These are phyloP conservation scores for Lepiota brunneoincarnata DNA, from an alignment of 768 basidiomycete genomes.

Conservation along the genomic window DNA sequence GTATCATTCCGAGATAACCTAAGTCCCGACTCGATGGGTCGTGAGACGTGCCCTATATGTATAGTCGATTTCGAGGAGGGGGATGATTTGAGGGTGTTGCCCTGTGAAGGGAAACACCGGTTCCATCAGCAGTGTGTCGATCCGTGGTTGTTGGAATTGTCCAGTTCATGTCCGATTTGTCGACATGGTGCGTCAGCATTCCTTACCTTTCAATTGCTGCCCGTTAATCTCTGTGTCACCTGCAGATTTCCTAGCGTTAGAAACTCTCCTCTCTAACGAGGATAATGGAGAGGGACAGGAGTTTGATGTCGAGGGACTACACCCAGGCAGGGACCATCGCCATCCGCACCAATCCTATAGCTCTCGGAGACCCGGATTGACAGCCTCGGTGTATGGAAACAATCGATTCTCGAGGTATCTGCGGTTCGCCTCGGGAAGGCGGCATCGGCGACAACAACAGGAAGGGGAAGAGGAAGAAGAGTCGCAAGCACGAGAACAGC, in stretches of 20 bases:
- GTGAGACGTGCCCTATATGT: constrained; percentile 93
- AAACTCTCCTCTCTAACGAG: constrained; percentile 46
- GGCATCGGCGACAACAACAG: constrained; percentile 19
- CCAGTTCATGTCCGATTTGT: constrained; percentile 89
- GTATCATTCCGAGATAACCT: constrained; percentile 32
- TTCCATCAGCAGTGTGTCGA: constrained; percentile 93
- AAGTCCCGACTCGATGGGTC: constrained; percentile 66
- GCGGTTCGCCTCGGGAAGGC: constrained; percentile 44
- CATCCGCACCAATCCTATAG: constrained; percentile 8
- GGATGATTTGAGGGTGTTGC: constrained; percentile 86
- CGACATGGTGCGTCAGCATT: constrained; percentile 63
- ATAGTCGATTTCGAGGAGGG: constrained; percentile 93
- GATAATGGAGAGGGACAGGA: constrained; percentile 11
- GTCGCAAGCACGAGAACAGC: not conserved
- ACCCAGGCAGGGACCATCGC: constrained; percentile 14
- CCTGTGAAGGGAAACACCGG: constrained; percentile 87
- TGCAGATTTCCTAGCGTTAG: constrained; percentile 55
- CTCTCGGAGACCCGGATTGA: not conserved
- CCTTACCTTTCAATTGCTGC: not conserved
- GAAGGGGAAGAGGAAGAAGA: not conserved
- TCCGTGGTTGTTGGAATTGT: constrained; percentile 89
- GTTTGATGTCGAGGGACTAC: not conserved
- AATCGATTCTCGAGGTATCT: constrained; percentile 56
- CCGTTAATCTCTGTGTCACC: not conserved
- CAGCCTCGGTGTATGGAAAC: not conserved